These are phyloP conservation scores for Oidiodendron maius DNA, from an alignment of 495 filamentous ascomycete species.

Conservation along the genomic window DNA sequence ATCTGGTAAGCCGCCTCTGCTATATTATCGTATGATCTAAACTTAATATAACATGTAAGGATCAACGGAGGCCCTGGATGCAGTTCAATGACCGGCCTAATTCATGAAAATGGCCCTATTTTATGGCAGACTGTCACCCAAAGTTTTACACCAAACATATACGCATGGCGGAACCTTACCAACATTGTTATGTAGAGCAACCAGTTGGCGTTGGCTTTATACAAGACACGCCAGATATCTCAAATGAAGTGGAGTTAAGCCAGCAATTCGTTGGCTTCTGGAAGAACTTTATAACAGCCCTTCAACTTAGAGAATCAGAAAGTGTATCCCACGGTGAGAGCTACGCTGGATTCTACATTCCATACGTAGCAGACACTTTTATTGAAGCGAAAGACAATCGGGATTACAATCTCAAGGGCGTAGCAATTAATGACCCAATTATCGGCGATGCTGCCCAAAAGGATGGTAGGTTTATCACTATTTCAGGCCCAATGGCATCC, in stretches of 20 bases:
- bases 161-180: slow-evolving; percentile 69
- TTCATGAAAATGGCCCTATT: slow-evolving; percentile 76
- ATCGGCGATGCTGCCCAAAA: slow-evolving; percentile 46
- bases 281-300: slow-evolving; percentile 63
- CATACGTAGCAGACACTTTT: slow-evolving; percentile 73
- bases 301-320: slow-evolving; percentile 54
- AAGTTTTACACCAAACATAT: slow-evolving; percentile 57
- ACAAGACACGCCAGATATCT: slow-evolving; percentile 52
- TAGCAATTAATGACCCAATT: slow-evolving; percentile 65
- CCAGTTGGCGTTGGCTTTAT: slow-evolving; percentile 73
- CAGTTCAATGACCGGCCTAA: slow-evolving; percentile 59
- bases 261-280: slow-evolving; percentile 66
- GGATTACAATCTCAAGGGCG: slow-evolving; percentile 64
- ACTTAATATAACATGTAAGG: background rate
- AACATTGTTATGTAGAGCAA: slow-evolving; percentile 75
- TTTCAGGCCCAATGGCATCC: no score
- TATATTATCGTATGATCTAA: background rate
- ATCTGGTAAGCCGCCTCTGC: slow-evolving; percentile 54
- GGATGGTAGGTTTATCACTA: slow-evolving; percentile 48
- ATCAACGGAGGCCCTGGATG: slow-evolving; percentile 47
- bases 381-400: no score
- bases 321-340: slow-evolving; percentile 66
- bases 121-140: slow-evolving; percentile 65
- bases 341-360: slow-evolving; percentile 72
- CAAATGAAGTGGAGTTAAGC: slow-evolving; percentile 57